phyloP scores from a whole-genome alignment of 192 early-diverging fungal genomes.

The Paraglomus brasilianum region DNA sequence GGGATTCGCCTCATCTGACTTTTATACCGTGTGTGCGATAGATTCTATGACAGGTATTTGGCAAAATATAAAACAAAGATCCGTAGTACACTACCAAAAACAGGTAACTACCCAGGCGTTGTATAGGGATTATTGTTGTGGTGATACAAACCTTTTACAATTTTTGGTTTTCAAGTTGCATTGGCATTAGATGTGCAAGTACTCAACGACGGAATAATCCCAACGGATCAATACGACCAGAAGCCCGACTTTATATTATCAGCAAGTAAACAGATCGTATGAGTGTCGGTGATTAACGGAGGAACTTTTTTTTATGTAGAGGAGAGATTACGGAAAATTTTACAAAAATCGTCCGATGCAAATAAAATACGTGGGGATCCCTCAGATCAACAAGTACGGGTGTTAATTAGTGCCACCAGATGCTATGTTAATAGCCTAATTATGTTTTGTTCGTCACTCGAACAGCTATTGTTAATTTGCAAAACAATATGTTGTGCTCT shows the following conservation, averaged over 20 bases:
- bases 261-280: neutral
- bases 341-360: too few species aligned
- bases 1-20: neutral
- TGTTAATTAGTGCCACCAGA: too few species aligned
- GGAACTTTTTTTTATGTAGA: too few species aligned
- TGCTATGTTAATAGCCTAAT: too few species aligned
- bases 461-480: too few species aligned
- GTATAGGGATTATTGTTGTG: neutral
- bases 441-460: too few species aligned
- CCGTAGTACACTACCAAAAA: conserved; percentile 5
- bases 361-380: too few species aligned
- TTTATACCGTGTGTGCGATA: neutral
- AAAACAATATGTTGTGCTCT: too few species aligned
- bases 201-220: conserved; percentile 13
- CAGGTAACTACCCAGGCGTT: conserved; percentile 15
- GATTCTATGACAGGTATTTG: conserved; percentile 29
- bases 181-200: conserved; percentile 21
- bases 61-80: neutral
- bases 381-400: too few species aligned
- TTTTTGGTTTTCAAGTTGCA: conserved; percentile 13
- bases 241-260: conserved; percentile 22
- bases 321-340: too few species aligned
- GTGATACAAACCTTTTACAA: neutral
- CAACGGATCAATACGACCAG: conserved; percentile 6
- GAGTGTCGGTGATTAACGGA: too few species aligned